These are phyloP conservation scores for Hamiltosporidium tvaerminnensis DNA, from an alignment of 371 early-diverging fungal genomes.

Conservation along the genomic window DNA sequence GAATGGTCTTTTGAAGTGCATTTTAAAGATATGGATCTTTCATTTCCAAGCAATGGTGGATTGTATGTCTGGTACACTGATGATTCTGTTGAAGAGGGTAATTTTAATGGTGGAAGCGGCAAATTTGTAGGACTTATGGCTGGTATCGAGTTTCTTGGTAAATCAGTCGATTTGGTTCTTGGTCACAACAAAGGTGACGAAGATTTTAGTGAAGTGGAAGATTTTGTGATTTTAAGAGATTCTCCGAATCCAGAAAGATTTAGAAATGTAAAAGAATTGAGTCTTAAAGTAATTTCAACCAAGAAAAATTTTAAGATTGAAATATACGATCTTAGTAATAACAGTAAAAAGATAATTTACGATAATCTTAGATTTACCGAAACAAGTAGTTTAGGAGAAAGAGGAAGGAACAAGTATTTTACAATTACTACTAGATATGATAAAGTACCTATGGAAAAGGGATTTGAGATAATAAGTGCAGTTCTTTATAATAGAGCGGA, in stretches of 20 bases:
- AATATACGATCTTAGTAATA: constrained; percentile 48
- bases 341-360: constrained; percentile 37
- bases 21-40: constrained; percentile 30
- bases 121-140: constrained; percentile 49
- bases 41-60: constrained; percentile 42
- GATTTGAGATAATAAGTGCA: constrained; percentile 34
- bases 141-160: constrained; percentile 50
- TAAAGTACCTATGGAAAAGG: constrained; percentile 23
- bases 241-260: constrained; percentile 45
- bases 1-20: constrained; percentile 50
- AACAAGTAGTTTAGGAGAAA: constrained; percentile 11
- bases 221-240: constrained; percentile 40
- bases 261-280: constrained; percentile 39
- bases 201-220: constrained; percentile 9
- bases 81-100: constrained; percentile 32
- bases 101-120: constrained; percentile 36
- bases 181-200: constrained; percentile 44
- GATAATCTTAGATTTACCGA: constrained; percentile 45
- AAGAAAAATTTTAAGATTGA: constrained; percentile 52
- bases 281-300: constrained; percentile 51
- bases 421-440: constrained; percentile 45
- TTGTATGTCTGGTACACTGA: constrained; percentile 53
- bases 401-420: constrained; percentile 44
- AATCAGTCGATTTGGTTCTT: constrained; percentile 35
- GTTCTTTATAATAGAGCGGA: constrained; percentile 40